Base-by-base conservation (phyloP, 371 early-diverging fungal species). In the Paramicrosporidium saccamoebae region DNA sequence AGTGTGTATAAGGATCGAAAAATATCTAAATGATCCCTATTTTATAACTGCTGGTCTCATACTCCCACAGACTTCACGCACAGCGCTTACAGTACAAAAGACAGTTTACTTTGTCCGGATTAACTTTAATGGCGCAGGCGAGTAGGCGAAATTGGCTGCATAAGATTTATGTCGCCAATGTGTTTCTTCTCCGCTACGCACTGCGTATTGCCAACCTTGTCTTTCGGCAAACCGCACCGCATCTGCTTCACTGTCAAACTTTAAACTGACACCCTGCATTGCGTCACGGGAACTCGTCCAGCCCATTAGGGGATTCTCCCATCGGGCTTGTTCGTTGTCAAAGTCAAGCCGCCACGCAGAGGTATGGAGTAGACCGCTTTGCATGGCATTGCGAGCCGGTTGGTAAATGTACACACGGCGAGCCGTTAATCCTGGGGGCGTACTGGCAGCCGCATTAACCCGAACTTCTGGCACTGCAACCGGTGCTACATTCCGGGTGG, bases 301-400 rank as follows among this genome's bases (percentile, higher is more conserved):
- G 15, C 82, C 86, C 54, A 84, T 82, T 25, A 82, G 36, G 25
- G 64, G 67, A 44, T 90, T 90, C 33, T 68, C 67, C 73, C 82
- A 84, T 22, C 71, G 60, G 33, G 61, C 64, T 20, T 58, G 58
- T 16, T 52, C 46, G 22, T 55, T 55, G 37, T 81, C 77, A 39
- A 79, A 77, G 33, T 79, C 75, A 22, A 90, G 44, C 22, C 55
- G 55, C 86, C 86, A 90, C 33, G 55, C 40, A 29, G 61, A 50
- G 12, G 68, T 59, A 31, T 62, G 52, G 27, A 60, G 50, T 20
- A 51, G 51, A 24, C 82, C 86, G 10, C 60, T 60, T 42, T 82
- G 81, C 36, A 68, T 69, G 6, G 79, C 66, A 14, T 64, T 59
- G 42, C 64, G 68, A 16, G 75, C 34, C 16, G 78, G 78, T 23